Evolutionary conservation across 1,284 basidiomycete genomes (phyloP), one percentile per base, ranked within the genome.

Genomic region (Apiotrichum montevideense): DNA sequence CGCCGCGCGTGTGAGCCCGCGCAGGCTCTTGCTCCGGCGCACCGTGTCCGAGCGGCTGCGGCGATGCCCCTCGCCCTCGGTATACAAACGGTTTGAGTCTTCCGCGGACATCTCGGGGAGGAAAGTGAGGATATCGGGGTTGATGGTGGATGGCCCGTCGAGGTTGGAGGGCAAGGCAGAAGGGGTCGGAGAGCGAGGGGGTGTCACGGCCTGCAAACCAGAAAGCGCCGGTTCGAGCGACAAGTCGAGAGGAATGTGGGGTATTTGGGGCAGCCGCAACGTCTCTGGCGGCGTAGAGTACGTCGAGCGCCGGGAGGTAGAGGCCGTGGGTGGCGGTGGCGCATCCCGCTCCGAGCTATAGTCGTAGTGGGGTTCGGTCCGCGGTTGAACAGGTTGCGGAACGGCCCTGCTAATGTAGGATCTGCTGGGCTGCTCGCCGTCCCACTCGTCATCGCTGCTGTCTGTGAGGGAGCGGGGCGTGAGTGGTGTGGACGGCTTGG

Each of bases 121-220:
- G 15, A 77, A 50, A 3, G 75, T 77, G 13, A 77, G 56, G 0
- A 67, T 59, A 46, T 72, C 70, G 2, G 75, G 70, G 63, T 73
- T 66, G 43, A 74, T 62, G 56, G 72, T 60, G 15, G 65, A 63
- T n/a, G 75, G 68, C 35, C 70, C 62, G 51, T 72, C 57, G 59
- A 75, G 67, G 21, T 66, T 61, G 11, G 54, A 29, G 58, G 58
- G 45, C 14, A 37, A 42, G 39, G 1, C 21, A 21, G 21, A 21
- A 21, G 21, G 21, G 21, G 21, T 21, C 21, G 21, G 21, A 21
- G 21, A 21, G 21, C 21, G 46, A 43, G 5, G 11, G 41, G 41
- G 6, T n/a, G 6, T 2, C 40, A 40, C 21, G 33, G 46, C 11
- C 32, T 13, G 37, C 9, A 39, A 13, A 13, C 37, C 13, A 13